Evolutionary conservation across 768 basidiomycete species (phyloP), one percentile per base, ranked within the genome.

Genomic region (Leccinum sublutescens): DNA sequence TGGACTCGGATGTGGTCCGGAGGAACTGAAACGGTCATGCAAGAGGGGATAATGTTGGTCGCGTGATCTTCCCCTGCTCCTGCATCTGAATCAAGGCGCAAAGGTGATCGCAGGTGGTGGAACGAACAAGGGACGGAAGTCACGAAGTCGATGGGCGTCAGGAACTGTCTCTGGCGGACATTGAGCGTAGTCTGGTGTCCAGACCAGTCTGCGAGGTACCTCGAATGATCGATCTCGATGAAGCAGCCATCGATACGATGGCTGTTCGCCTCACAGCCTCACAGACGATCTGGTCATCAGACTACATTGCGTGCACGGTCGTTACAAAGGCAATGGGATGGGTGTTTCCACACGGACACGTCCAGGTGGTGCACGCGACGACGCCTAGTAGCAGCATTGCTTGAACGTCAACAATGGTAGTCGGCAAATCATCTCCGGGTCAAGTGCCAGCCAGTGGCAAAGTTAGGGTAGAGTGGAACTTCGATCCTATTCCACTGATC

Each of bases 271-370:
- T 34, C 34, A 14, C 12, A 17, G 17, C 17, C n/a, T n/a, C 40
- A n/a, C n/a, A 40, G n/a, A n/a, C 40, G 40, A 43, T 40, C 40
- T 40, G 40, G 9, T 10, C 40, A 43, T 43, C n/a, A 43, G 40
- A n/a, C n/a, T 43, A n/a, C n/a, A n/a, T 43, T 43, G n/a, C 63
- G 1, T 67, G 62, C 29, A 51, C 52, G 10, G 43, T 74, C 47
- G 43, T 64, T 33, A 50, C 62, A 6, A 62, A 48, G 49, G 45
- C 67, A 21, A 50, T 67, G 23, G 59, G 66, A 21, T 71, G 65
- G 71, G 1, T 66, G 3, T 71, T 61, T 21, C 65, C 68, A 31
- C 63, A 63, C 54, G 57, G 57, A 25, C 64, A 50, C 21, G 29
- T 51, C 38, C 8, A 17, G 17, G 38, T 40, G 8, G 12, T 40